Evolutionary conservation across 1,139 yeast genomes (phyloP).

Genomic region (Zhuliangozyma parablackwelliae): DNA sequence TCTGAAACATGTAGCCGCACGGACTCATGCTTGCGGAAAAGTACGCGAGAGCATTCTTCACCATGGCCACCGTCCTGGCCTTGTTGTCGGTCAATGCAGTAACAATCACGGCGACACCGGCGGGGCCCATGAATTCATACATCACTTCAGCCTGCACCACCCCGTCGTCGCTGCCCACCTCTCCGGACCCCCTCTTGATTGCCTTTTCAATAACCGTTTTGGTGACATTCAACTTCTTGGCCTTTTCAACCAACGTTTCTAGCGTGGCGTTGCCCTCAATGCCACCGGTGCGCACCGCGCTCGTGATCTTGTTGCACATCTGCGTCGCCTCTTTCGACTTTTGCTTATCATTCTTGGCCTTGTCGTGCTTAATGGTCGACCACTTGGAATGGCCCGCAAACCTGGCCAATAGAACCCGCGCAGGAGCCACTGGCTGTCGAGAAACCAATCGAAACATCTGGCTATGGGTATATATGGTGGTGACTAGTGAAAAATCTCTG

Average conservation of each 20-base stretch:
- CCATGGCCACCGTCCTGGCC: constrained; percentile 70
- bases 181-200: constrained; percentile 76
- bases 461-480: too few species aligned
- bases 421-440: too few species aligned
- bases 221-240: constrained; percentile 71
- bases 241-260: constrained; percentile 72
- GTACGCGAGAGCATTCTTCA: constrained; percentile 73
- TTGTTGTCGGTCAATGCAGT: constrained; percentile 89
- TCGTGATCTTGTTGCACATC: constrained; percentile 66
- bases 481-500: too few species aligned
- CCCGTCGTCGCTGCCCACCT: constrained; percentile 29
- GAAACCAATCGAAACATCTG: too few species aligned
- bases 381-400: constrained; percentile 85
- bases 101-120: constrained; percentile 79
- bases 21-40: constrained; percentile 72
- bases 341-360: constrained; percentile 86
- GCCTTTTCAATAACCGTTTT: constrained; percentile 86
- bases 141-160: constrained; percentile 35
- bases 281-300: constrained; percentile 60
- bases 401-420: constrained; percentile 6
- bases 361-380: constrained; percentile 92
- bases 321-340: constrained; percentile 68
- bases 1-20: constrained; percentile 69
- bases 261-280: constrained; percentile 67
- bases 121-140: constrained; percentile 94